A percentile compares a stretch with the other conserved stretches of the same genome.
Evolutionary conservation across 2,329 filamentous ascomycete species (phyloP).

Genomic region (Colletotrichum navitas): DNA sequence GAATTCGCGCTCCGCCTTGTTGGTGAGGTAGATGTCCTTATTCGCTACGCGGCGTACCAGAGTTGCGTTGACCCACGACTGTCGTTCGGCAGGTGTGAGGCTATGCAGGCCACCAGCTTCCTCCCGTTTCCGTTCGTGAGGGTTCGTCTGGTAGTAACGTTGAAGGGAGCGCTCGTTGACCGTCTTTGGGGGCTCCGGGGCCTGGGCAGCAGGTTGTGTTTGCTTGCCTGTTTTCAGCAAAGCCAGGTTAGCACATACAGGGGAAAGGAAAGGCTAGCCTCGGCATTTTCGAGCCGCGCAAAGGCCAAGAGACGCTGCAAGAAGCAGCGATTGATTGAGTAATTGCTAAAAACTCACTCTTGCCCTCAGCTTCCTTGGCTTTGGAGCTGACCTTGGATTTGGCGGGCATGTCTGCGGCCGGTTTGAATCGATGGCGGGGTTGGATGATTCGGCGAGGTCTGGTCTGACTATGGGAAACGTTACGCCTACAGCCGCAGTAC

Average conservation of each 20-base stretch:
- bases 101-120: constrained; percentile 58
- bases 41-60: constrained; percentile 59
- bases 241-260: constrained; percentile 12
- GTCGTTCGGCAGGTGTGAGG: constrained; percentile 62
- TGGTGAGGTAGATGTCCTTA: constrained; percentile 52
- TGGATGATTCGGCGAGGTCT: constrained; percentile 32
- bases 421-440: constrained; percentile 41
- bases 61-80: constrained; percentile 61
- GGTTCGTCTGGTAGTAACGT: constrained; percentile 64
- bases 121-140: constrained; percentile 60
- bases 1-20: constrained; percentile 68
- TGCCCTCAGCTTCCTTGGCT: constrained; percentile 45
- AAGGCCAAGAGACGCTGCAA: constrained; percentile 1
- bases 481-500: constrained; percentile 26
- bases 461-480: constrained; percentile 35
- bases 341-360: constrained; percentile 39
- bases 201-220: constrained; percentile 44
- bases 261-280: constrained; percentile 26
- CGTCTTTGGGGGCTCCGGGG: constrained; percentile 56
- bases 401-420: constrained; percentile 51
- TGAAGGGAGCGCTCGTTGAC: constrained; percentile 62
- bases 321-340: constrained; percentile 36
- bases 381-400: constrained; percentile 54
- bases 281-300: neutral
- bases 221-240: constrained; percentile 43